Evolutionary conservation across 495 filamentous ascomycete species (phyloP), one percentile per base, ranked within the genome.

Genomic region (Aspergillus cristatus): DNA sequence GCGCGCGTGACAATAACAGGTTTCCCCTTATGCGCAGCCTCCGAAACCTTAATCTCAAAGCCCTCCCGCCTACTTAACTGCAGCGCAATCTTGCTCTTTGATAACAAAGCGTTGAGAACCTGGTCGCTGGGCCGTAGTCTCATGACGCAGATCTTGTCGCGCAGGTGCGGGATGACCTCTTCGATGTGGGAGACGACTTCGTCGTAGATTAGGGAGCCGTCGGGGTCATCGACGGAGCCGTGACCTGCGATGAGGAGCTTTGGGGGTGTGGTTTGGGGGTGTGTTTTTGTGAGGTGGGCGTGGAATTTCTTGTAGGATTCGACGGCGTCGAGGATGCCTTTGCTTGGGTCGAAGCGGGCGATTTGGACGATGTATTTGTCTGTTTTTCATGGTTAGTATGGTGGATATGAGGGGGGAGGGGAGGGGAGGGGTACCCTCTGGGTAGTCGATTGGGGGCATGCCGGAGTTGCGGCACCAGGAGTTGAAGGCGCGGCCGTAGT

Each of bases 11-110:
- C 84, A 37, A 94, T 86, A 32, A 89, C 72, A 2, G 86, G 86
- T 8, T 82, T 78, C 15, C 86, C 86, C 46, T 89, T 86, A 56
- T 90, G 86, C 6, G 89, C 68, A 17, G 84, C 86, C 56, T 94
- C 86, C 0, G 82, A 87, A 12, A 94, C 86, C 60, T 93, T 94
- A 38, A 91, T 81, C 54, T 94, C 86, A 48, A 94, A 94, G 2
- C 86, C 86, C 55, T 94, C 86, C 14, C 82, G 76, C 1, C 78
- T 87, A 6, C 83, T 89, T 13, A 94, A 73, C 57, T 94, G 86
- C 26, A 90, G 67, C 1, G 76, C 81, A 14, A 88, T 71, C 39
- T 78, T 75, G 2, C 83, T 78, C 32, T 79, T 79, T 26, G 81
- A 78, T 28, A 94, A 65, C n/a, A 94, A 57, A 0, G 81, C 78